These are phyloP conservation scores for Eragrostis nindensis DNA, from an alignment of 176 grass and related monocot species.

Conservation along the genomic window DNA sequence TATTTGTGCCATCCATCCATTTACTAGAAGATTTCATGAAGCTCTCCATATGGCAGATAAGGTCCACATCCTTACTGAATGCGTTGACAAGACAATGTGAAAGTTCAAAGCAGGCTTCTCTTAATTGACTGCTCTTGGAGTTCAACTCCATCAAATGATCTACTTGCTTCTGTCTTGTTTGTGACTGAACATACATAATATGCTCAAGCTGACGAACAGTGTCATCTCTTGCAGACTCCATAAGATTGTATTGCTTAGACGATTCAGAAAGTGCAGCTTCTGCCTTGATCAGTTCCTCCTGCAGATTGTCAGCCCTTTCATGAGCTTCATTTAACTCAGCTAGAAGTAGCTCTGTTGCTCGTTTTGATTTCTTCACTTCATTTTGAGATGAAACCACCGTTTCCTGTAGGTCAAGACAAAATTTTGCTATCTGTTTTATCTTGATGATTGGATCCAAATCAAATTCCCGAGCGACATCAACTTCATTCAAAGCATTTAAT, in stretches of 20 bases:
- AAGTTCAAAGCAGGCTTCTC: conserved; percentile 73
- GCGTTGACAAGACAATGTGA: conserved; percentile 56
- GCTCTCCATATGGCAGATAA: conserved; percentile 66
- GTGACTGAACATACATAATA: conserved; percentile 48
- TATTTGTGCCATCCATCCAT: conserved; percentile 56
- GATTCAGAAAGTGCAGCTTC: conserved; percentile 56
- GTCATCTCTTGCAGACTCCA: conserved; percentile 69
- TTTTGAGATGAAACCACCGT: conserved; percentile 62
- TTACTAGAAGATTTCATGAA: conserved; percentile 73
- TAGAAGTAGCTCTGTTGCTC: conserved; percentile 74
- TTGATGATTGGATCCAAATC: conserved; percentile 71
- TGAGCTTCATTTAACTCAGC: conserved; percentile 93
- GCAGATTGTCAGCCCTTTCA: conserved; percentile 88
- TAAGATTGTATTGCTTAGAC: conserved; percentile 50
- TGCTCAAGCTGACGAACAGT: conserved; percentile 60
- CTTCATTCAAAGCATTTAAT: conserved; percentile 59
- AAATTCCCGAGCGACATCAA: conserved; percentile 56
- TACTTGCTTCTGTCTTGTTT: conserved; percentile 64
- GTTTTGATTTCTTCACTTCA: conserved; percentile 78
- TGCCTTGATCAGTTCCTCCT: conserved; percentile 82
- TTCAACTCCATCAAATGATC: conserved; percentile 73
- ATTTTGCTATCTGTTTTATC: conserved; percentile 59
- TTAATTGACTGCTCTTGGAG: conserved; percentile 63
- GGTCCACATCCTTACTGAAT: conserved; percentile 64
- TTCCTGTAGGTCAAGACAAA: conserved; percentile 52